Percentiles rank a stretch among this genome's conserved stretches.
These are phyloP conservation scores for Sindora glabra DNA, from an alignment of 306 rosid species.

Conservation along the genomic window DNA sequence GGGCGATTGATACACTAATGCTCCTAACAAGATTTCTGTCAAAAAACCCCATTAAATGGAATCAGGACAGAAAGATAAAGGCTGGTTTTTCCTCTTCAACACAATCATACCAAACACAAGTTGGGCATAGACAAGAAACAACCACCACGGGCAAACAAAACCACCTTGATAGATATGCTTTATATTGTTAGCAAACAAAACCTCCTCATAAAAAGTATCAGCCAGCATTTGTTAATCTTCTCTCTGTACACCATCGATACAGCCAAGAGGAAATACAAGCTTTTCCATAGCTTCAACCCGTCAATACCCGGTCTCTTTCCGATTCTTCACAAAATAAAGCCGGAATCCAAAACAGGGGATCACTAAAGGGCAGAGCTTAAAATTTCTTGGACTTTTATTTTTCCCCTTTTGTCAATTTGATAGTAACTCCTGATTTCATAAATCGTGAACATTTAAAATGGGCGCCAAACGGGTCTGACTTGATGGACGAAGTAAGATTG, in stretches of 20 bases:
- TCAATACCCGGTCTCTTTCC: slow-evolving; percentile 7
- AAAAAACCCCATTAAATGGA: slow-evolving; percentile 14
- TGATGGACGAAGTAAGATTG: slow-evolving; percentile 18
- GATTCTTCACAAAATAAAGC: slow-evolving; percentile 6
- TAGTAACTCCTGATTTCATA: slow-evolving; percentile 11
- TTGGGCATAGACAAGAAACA: slow-evolving; percentile 10
- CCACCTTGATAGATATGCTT: too few species aligned
- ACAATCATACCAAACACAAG: slow-evolving; percentile 23
- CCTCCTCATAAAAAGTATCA: slow-evolving; percentile 19
- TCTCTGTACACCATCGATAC: slow-evolving; percentile 23
- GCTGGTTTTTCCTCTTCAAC: slow-evolving; percentile 47
- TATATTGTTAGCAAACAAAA: slow-evolving; percentile 28
- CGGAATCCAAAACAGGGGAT: slow-evolving; percentile 27
- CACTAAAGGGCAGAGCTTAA: slow-evolving; percentile 10
- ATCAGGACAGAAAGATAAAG: slow-evolving; percentile 49
- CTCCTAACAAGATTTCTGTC: background rate
- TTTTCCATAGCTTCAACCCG: slow-evolving; percentile 17
- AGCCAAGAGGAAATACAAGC: slow-evolving; percentile 6
- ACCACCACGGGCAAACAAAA: slow-evolving; percentile 18
- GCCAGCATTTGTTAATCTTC: slow-evolving; percentile 34
- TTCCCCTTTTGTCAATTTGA: background rate
- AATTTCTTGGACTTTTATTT: background rate
- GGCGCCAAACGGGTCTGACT: slow-evolving; percentile 9
- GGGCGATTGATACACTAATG: slow-evolving; percentile 11
- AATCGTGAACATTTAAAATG: slow-evolving; percentile 9